These are phyloP conservation scores for Fusarium sp. DNA, from an alignment of 2,329 filamentous ascomycete genomes.

Conservation along the genomic window DNA sequence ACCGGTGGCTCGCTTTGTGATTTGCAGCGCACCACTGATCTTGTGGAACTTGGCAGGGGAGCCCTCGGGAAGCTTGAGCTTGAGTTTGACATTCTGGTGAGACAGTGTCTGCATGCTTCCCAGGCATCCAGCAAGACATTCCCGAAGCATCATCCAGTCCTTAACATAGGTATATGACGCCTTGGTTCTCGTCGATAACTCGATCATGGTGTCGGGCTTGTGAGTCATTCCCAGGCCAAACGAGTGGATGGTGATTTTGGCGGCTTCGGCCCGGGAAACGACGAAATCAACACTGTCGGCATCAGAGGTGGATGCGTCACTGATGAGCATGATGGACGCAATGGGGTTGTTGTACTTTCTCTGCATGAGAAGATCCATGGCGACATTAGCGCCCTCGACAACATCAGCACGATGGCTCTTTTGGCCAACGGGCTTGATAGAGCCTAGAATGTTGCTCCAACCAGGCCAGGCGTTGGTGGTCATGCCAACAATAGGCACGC, in stretches of 20 bases:
- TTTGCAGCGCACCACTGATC: conserved; percentile 94
- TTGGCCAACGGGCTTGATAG: conserved; percentile 92
- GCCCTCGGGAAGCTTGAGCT: conserved; percentile 91
- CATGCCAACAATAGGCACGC: conserved; percentile 97
- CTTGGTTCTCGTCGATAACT: conserved; percentile 93
- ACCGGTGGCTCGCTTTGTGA: conserved; percentile 94
- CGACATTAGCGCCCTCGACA: conserved; percentile 95
- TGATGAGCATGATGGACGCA: conserved; percentile 94
- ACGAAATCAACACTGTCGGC: conserved; percentile 97
- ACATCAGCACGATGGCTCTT: conserved; percentile 97
- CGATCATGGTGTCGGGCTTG: conserved; percentile 98
- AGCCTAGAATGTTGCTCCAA: conserved; percentile 85
- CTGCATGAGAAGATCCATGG: conserved; percentile 99
- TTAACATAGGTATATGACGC: conserved; percentile 98
- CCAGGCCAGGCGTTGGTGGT: conserved; percentile 93
- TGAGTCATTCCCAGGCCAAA: conserved; percentile 97
- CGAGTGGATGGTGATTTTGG: conserved; percentile 97
- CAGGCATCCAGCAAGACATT: conserved; percentile 92
- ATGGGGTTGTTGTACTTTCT: conserved; percentile 95
- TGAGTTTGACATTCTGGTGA: conserved; percentile 98
- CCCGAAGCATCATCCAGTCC: conserved; percentile 99
- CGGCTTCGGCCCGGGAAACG: conserved; percentile 93
- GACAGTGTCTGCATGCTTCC: conserved; percentile 92
- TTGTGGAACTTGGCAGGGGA: conserved; percentile 99
- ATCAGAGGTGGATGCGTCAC: conserved; percentile 94